Evolutionary conservation across 352 stramenopile genomes (phyloP), one percentile per base, ranked within the genome.

Genomic region (Globisporangium radiosum): DNA sequence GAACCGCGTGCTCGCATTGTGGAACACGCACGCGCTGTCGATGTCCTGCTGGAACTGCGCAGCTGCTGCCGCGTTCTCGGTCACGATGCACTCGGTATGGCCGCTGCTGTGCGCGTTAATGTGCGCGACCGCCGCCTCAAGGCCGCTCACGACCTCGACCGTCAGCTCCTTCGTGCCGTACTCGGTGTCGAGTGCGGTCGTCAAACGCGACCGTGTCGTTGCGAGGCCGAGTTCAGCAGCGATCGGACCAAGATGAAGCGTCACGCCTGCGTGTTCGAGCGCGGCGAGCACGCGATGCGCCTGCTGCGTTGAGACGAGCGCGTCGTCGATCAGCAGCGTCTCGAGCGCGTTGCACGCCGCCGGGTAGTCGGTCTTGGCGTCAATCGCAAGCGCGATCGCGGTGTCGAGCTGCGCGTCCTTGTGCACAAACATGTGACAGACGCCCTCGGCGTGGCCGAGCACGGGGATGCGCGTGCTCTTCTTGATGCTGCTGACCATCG

Each of bases 351-450:
- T 99, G 72, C 97, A 99, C 6, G 96, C 96, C 5, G 96, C 95
- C 3, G 96, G 96, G 74, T 99, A 99, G 69, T 99, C 94, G 25
- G 90, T 98, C 85, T 99, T 99, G 59, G 95, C 85, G 74, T 99
- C 96, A 33, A 99, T 84, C n/a, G 91, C 87, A 48, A 99, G 79
- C 56, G 87, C 78, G 44, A 71, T 77, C 4, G 95, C 94, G 65
- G 93, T 96, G 15, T 77, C 75, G 14, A 95, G 57, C 57, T 95
- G 78, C 14, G 96, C 96, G 3, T 79, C 88, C 50, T 73, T 75
- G 73, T 99, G 92, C 58, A 99, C 85, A 77, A 98, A 99, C 65
- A 99, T 95, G 83, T 99, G 94, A 71, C 97, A 99, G 47, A 99
- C 93, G 50, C 97, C 97, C 62, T 99, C 97, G 3, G 96, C 95